Conservation (phyloP, 1,139 yeast genomes). For the Candida freyschussii region DNA sequence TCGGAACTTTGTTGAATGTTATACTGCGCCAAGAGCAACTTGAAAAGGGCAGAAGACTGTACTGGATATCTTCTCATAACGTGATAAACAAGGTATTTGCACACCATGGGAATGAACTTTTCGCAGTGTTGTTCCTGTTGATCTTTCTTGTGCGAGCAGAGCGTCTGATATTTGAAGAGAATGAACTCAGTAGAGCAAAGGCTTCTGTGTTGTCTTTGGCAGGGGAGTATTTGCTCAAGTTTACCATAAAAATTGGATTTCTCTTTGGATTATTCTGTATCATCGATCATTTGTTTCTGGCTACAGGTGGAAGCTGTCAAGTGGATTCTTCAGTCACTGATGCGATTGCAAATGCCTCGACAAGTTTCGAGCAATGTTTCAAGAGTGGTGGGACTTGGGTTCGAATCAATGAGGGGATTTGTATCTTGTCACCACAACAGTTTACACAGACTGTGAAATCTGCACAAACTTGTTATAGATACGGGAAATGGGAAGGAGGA, state of each 20-base stretch:
- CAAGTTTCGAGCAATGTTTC: constrained; percentile 11
- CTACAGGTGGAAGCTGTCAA: constrained; percentile 34
- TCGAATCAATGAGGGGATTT: constrained; percentile 11
- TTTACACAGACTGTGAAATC: constrained; percentile 10
- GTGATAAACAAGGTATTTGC: constrained; percentile 32
- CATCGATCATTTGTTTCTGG: constrained; percentile 31
- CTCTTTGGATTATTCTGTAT: constrained; percentile 24
- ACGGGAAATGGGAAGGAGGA: constrained; percentile 49
- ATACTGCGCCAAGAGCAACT: not conserved
- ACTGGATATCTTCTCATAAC: constrained; percentile 25
- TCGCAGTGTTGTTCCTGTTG: constrained; percentile 25
- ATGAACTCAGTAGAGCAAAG: not conserved
- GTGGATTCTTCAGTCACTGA: constrained; percentile 9
- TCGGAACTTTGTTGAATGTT: constrained; percentile 7
- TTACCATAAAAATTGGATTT: constrained; percentile 24
- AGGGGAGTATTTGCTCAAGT: constrained; percentile 25
- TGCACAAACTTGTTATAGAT: constrained; percentile 21
- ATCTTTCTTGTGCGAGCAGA: no score
- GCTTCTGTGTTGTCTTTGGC: not conserved
- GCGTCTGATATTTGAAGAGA: constrained; percentile 1
- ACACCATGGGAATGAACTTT: constrained; percentile 31
- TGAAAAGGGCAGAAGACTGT: constrained; percentile 1
- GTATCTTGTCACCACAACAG: constrained; percentile 14
- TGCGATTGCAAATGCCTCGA: constrained; percentile 4
- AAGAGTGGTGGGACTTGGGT: constrained; percentile 23